These are phyloP conservation scores for Cardamine chenopodiifolia DNA, from an alignment of 345 rosid genomes.

Conservation along the genomic window DNA sequence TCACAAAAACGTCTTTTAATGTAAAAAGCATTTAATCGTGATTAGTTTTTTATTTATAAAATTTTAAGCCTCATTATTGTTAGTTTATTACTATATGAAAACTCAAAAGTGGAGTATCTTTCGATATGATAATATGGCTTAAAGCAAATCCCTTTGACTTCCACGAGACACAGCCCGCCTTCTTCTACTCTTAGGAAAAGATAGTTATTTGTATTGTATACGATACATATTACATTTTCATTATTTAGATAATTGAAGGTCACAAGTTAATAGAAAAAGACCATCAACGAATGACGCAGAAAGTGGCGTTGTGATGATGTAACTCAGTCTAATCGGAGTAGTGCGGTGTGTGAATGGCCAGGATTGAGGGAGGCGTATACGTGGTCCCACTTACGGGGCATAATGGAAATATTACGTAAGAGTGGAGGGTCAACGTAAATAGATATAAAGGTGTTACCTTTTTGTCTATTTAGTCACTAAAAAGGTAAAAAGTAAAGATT, in stretches of 20 bases:
- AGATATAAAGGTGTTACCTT: slow-evolving; percentile 38
- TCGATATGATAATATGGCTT: neutral
- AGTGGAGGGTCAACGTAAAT: slow-evolving; percentile 42
- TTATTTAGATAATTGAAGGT: neutral
- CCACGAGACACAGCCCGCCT: neutral
- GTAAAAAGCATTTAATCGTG: neutral
- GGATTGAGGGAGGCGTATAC: neutral
- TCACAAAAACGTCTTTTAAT: neutral
- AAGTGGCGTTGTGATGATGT: slow-evolving; percentile 42
- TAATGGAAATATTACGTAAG: slow-evolving; percentile 20
- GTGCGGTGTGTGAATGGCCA: slow-evolving; percentile 40
- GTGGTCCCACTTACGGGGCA: slow-evolving; percentile 12
- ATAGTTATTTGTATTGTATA: slow-evolving; percentile 3
- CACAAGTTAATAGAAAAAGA: neutral
- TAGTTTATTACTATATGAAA: neutral
- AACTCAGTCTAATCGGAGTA: slow-evolving; percentile 20
- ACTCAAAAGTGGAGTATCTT: neutral
- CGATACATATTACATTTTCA: neutral
- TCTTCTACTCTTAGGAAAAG: slow-evolving; percentile 5
- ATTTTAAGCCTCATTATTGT: neutral
- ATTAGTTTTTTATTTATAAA: neutral
- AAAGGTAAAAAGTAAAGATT: slow-evolving; percentile 35
- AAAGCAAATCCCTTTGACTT: slow-evolving; percentile 29
- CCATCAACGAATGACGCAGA: slow-evolving; percentile 35
- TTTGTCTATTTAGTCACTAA: slow-evolving; percentile 34